Evolutionary conservation across 78 protist species (phyloP), one percentile per base, ranked within the genome.

Genomic region (Cavenderia fasciculata): DNA sequence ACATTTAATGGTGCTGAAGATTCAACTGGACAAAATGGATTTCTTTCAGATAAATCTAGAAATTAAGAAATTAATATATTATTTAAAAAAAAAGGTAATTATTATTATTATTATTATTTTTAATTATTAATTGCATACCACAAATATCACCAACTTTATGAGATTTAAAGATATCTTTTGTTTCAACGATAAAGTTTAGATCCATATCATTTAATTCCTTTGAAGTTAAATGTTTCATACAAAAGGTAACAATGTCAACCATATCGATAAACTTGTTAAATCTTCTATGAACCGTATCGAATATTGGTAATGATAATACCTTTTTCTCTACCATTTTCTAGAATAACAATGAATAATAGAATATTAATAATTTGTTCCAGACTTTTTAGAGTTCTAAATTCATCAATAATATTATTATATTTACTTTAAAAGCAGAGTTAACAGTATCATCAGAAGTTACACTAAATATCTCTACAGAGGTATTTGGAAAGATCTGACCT

Each of bases 81-180:
- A 56, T 56, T 25, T 56, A 56, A 25, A 49, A 25, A 25, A 21
- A 6, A 34, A 52, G 14, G 27, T 54, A 1, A 56, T 41, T 52
- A 52, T 14, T 71, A 56, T n/a, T 11, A 68, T 29, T 66, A 44
- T 27, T 44, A 23, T 16, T 25, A 12, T 6, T 68, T 23, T 41
- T 68, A 43, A 44, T 34, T 44, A 19, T 59, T 43, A 34, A 49
- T 21, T 36, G 56, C 27, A 36, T 75, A 77, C 74, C 87, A 40
- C 87, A 78, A 52, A 78, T 78, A 65, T 78, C 76, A 25, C 75
- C 87, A 78, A 25, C n/a, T 65, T 27, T 78, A 5, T n/a, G 38
- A 29, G 62, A 33, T 49, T 78, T 41, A 33, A 78, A 78, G 19
- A 78, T 78, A n/a, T 78, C 76, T 65, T 78, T 78, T 12, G 68